A percentile compares a stretch with the other conserved stretches of the same genome.
Evolutionary conservation across 257 asterid species (phyloP).

Genomic region (Solanum acaule): DNA sequence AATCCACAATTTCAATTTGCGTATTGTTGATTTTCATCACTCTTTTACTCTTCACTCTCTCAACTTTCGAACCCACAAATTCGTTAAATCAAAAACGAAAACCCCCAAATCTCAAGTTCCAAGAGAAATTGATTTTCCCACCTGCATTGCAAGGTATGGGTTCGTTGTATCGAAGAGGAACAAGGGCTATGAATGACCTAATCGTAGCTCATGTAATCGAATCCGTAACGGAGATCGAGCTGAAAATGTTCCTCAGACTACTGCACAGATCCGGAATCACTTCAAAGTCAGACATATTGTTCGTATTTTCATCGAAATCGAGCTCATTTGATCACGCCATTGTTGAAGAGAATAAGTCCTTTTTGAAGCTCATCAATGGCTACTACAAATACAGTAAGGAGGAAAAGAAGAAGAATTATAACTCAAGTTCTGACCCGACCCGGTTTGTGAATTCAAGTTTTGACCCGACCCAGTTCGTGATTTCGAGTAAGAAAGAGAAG

Average conservation of each 20-base stretch:
- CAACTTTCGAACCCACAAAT: conserved; percentile 29
- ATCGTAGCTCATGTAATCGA: conserved; percentile 61
- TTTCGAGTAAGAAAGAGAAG: conserved; percentile 33
- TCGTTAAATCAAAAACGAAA: neutral
- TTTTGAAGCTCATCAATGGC: conserved; percentile 24
- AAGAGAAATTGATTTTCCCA: neutral
- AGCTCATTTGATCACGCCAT: conserved; percentile 22
- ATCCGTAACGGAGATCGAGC: conserved; percentile 34
- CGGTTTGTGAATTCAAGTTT: conserved; percentile 29
- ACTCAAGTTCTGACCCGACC: conserved; percentile 25
- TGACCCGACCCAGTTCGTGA: conserved; percentile 40
- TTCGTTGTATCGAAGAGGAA: conserved; percentile 57
- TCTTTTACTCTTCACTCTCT: conserved; percentile 30
- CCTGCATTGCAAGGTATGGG: conserved; percentile 93
- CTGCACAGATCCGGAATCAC: conserved; percentile 38
- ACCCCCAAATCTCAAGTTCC: neutral
- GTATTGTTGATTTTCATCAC: conserved; percentile 23
- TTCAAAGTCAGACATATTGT: conserved; percentile 54
- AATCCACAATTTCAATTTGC: conserved; percentile 32
- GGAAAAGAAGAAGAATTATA: neutral
- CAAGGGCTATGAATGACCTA: conserved; percentile 64
- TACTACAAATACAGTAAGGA: neutral
- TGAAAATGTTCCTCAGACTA: conserved; percentile 39
- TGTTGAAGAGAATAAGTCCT: conserved; percentile 38
- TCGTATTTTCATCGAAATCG: conserved; percentile 31